Conservation (phyloP, 768 basidiomycete genomes). For the Trametes meyenii region DNA sequence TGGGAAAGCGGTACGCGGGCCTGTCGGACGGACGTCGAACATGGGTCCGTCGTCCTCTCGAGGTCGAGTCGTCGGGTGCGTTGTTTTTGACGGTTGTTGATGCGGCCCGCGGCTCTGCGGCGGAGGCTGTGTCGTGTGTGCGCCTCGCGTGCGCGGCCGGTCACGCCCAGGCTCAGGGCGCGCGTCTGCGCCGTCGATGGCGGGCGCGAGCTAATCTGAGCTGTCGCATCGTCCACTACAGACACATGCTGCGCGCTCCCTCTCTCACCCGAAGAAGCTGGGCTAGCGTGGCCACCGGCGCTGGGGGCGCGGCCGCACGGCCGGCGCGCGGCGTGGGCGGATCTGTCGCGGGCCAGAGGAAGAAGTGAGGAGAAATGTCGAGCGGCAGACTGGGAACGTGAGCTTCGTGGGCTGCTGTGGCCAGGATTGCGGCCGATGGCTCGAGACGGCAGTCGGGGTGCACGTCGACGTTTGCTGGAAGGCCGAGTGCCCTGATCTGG, state of each 20-base stretch:
- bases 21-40: not conserved
- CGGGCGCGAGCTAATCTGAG: slow-evolving; percentile 11
- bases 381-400: not conserved
- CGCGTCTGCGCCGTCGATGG: not conserved
- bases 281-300: no score
- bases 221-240: not conserved
- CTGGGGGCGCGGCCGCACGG: not conserved
- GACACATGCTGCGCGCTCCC: not conserved
- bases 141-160: not conserved
- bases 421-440: not conserved
- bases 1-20: not conserved
- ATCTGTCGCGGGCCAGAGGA: not conserved
- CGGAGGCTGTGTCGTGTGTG: slow-evolving; percentile 14
- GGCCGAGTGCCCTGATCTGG: slow-evolving; percentile 4
- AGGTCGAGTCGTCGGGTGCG: not conserved
- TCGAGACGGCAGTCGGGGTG: slow-evolving; percentile 1
- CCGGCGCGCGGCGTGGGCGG: not conserved
- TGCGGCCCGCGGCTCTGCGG: slow-evolving; percentile 1
- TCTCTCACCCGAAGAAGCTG: slow-evolving; percentile 3
- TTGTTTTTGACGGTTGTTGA: slow-evolving; percentile 16
- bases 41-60: not conserved
- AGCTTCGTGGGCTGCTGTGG: not conserved
- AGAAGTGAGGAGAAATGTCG: no score
- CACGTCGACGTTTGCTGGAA: not conserved
- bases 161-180: not conserved